Percentiles rank a stretch among this genome's conserved stretches.
Conservation (phyloP, 805 yeast species). For the Ogataea henricii region DNA sequence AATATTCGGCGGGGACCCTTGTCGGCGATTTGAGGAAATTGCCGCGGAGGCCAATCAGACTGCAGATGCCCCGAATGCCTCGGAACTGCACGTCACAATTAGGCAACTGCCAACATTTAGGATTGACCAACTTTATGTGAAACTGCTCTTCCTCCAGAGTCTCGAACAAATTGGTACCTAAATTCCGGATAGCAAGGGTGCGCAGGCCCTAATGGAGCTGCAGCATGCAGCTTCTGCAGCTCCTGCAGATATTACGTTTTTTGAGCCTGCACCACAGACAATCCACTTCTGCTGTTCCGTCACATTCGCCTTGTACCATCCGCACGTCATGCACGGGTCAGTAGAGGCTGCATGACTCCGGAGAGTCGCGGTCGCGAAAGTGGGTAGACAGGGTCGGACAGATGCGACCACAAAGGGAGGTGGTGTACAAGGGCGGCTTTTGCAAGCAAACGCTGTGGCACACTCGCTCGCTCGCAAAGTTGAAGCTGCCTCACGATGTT, state of each 20-base stretch:
- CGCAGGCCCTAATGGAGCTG: background rate
- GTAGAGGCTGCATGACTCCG: background rate
- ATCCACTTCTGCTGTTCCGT: background rate
- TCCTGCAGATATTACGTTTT: background rate
- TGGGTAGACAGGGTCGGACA: background rate
- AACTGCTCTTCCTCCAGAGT: background rate
- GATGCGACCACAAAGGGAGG: background rate
- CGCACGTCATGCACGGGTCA: slow-evolving; percentile 7
- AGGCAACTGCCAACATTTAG: no score
- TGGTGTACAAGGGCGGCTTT: background rate
- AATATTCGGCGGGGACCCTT: slow-evolving; percentile 2
- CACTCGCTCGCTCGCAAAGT: no score
- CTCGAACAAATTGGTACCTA: background rate
- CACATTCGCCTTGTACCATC: background rate
- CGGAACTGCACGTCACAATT: no score
- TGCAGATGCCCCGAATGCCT: background rate
- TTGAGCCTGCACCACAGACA: background rate
- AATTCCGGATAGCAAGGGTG: slow-evolving; percentile 1
- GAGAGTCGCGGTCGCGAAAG: background rate
- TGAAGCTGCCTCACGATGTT: no score
- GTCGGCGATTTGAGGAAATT: background rate
- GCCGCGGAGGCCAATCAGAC: slow-evolving; percentile 2
- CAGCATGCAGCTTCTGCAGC: background rate
- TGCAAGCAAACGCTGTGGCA: background rate
- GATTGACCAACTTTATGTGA: background rate